phyloP scores from a whole-genome alignment of 2,329 filamentous ascomycete species.

The Pseudogymnoascus sp. region DNA sequence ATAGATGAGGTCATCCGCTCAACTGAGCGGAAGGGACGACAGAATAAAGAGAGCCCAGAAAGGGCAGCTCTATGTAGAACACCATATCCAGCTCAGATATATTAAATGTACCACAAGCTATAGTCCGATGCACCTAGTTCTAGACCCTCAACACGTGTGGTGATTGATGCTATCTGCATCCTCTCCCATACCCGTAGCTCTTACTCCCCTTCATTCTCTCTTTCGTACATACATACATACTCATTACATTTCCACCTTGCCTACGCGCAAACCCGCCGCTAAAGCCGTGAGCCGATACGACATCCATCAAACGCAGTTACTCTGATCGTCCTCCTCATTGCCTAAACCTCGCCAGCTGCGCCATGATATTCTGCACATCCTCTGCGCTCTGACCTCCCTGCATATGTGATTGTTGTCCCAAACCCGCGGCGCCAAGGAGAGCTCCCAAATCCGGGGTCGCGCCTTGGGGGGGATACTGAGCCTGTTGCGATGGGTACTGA shows the following conservation, averaged over 20 bases:
- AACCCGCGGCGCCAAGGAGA: slow-evolving; percentile 18
- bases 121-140: not conserved
- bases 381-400: slow-evolving; percentile 34
- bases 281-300: not conserved
- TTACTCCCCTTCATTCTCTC: slow-evolving; percentile 9
- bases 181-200: not conserved
- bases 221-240: slow-evolving; percentile 8
- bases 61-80: not conserved
- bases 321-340: slow-evolving; percentile 31
- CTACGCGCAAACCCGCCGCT: not conserved
- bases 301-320: not conserved
- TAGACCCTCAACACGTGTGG: not conserved
- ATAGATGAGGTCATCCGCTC: not conserved
- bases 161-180: not conserved
- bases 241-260: not conserved
- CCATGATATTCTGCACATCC: slow-evolving; percentile 65
- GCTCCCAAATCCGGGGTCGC: slow-evolving; percentile 21
- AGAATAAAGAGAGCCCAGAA: not conserved
- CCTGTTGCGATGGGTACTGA: slow-evolving; percentile 24
- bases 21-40: not conserved
- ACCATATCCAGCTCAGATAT: slow-evolving; percentile 1
- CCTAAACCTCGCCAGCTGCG: slow-evolving; percentile 57
- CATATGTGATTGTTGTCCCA: slow-evolving; percentile 15
- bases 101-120: not conserved
- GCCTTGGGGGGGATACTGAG: slow-evolving; percentile 22